phyloP scores from a whole-genome alignment of 768 basidiomycete genomes.

The Podaxis pistillaris region DNA sequence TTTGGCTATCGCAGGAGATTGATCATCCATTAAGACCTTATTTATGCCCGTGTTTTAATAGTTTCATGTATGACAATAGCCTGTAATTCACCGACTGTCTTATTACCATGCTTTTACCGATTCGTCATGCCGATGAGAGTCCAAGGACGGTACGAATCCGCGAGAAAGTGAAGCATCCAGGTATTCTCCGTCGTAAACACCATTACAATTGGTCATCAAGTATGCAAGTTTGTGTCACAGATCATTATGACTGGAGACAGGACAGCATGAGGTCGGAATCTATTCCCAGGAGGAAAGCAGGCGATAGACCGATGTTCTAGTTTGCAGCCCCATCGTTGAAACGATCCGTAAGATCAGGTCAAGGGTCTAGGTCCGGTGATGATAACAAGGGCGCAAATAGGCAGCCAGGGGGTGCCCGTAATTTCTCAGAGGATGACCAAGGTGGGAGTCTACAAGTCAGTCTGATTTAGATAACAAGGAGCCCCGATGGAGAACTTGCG shows the following conservation, averaged over 20 bases:
- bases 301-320: not conserved
- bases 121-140: not conserved
- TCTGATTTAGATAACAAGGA: not conserved
- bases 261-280: not conserved
- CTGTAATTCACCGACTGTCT: not conserved
- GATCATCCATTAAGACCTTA: not conserved
- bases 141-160: not conserved
- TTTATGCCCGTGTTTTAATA: not conserved
- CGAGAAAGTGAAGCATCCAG: not conserved
- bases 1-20: not conserved
- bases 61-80: not conserved
- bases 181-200: too few relatives aligned
- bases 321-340: not conserved
- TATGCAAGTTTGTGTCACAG: not conserved
- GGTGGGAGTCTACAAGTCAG: not conserved
- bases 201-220: not conserved
- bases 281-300: not conserved
- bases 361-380: not conserved
- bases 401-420: not conserved
- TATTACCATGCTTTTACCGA: not conserved
- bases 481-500: conserved; percentile 7
- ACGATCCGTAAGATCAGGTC: not conserved
- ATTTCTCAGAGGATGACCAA: not conserved
- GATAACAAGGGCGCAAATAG: not conserved
- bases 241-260: not conserved